These are phyloP conservation scores for Apiospora koreana DNA, from an alignment of 2,329 filamentous ascomycete genomes.

Conservation along the genomic window DNA sequence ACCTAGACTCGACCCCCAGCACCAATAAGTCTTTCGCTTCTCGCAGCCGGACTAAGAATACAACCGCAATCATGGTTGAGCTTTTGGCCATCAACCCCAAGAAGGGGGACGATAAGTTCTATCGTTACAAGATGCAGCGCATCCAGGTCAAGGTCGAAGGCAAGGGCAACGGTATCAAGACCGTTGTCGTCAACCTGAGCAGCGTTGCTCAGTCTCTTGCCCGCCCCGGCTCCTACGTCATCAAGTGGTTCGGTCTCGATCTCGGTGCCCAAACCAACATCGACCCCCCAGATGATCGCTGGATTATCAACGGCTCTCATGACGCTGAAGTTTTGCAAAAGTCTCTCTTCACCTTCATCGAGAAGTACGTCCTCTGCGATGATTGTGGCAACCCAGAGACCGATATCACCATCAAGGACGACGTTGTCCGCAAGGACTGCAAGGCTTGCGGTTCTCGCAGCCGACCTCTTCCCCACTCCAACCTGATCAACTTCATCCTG, in stretches of 20 bases:
- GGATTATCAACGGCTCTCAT: slow-evolving; percentile 99
- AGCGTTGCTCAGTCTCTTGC: slow-evolving; percentile 90
- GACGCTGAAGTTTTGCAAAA: slow-evolving; percentile 95
- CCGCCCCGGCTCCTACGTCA: slow-evolving; percentile 90
- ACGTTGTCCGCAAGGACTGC: slow-evolving; percentile 90
- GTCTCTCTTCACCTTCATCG: slow-evolving; percentile 97
- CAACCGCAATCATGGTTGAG: slow-evolving; percentile 73
- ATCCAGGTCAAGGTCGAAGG: slow-evolving; percentile 99
- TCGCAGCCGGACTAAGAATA: slow-evolving; percentile 1
- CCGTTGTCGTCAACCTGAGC: slow-evolving; percentile 93
- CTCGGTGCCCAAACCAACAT: slow-evolving; percentile 98
- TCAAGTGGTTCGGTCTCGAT: slow-evolving; percentile 99
- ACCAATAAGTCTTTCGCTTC: neutral
- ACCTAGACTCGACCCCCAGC: neutral
- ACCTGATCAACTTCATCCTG: slow-evolving; percentile 95
- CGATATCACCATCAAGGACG: slow-evolving; percentile 92
- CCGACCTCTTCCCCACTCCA: slow-evolving; percentile 88
- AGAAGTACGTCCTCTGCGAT: slow-evolving; percentile 98
- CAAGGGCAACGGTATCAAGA: slow-evolving; percentile 99
- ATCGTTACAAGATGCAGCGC: slow-evolving; percentile 99
- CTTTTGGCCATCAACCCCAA: slow-evolving; percentile 83
- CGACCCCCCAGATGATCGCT: slow-evolving; percentile 94
- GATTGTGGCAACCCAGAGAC: slow-evolving; percentile 99
- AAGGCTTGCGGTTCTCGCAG: slow-evolving; percentile 96
- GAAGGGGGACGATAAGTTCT: slow-evolving; percentile 98